A percentile compares a stretch with the other conserved stretches of the same genome.
These are phyloP conservation scores for Colletotrichum sp. DNA, from an alignment of 2,329 filamentous ascomycete species.

Conservation along the genomic window DNA sequence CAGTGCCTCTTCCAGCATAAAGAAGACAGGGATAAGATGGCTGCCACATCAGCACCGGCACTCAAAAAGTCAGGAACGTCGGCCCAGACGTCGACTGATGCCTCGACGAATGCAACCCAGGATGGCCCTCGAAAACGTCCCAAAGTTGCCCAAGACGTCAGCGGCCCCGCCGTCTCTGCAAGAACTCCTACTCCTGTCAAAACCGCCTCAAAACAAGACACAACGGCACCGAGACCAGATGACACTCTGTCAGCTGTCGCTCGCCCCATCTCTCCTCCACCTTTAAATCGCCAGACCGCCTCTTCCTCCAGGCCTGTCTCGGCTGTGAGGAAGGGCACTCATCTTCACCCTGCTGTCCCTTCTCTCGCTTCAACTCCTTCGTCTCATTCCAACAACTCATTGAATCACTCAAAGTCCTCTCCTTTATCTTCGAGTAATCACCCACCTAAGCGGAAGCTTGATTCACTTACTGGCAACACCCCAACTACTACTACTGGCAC, in stretches of 20 bases:
- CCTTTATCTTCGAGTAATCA: conserved; percentile 7
- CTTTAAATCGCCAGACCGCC: conserved; percentile 25
- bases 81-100: conserved; percentile 8
- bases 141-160: conserved; percentile 26
- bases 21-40: conserved; percentile 32
- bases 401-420: conserved; percentile 16
- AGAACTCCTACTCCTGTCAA: conserved; percentile 17
- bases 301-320: not conserved
- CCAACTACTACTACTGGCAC: not conserved
- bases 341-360: not conserved
- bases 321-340: not conserved
- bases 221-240: conserved; percentile 12
- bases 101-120: conserved; percentile 26
- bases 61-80: conserved; percentile 10
- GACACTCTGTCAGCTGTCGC: conserved; percentile 27
- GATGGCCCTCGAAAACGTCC: conserved; percentile 36
- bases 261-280: conserved; percentile 38
- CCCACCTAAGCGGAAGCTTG: not conserved
- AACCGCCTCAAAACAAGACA: conserved; percentile 22
- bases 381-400: not conserved
- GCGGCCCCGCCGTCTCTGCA: conserved; percentile 9
- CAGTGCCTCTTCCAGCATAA: conserved; percentile 56
- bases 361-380: conserved; percentile 13
- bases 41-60: conserved; percentile 9
- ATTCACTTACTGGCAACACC: not conserved